Conservation (phyloP, 2,329 filamentous ascomycete species). For the Parastagonospora nodorum region DNA sequence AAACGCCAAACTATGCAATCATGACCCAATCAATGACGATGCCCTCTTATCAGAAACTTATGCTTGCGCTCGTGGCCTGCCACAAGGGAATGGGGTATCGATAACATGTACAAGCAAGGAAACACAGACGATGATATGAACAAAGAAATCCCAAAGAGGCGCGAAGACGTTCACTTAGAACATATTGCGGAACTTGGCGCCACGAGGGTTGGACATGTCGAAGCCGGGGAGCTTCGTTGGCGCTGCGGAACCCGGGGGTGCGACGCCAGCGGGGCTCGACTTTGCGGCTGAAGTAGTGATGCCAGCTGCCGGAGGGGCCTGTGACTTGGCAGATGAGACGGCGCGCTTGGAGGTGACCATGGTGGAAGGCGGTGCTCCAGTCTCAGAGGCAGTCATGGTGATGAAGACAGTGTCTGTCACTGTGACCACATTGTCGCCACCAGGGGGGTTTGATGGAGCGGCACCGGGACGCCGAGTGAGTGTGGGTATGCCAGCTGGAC, state of each 20-base stretch:
- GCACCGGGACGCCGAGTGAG: slow-evolving; percentile 19
- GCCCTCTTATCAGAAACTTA: background rate
- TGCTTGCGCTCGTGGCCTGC: slow-evolving; percentile 5
- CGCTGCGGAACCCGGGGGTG: background rate
- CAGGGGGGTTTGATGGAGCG: slow-evolving; percentile 9
- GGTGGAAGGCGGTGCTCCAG: slow-evolving; percentile 5
- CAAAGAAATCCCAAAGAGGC: background rate
- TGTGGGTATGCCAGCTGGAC: slow-evolving; percentile 16
- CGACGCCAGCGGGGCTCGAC: background rate
- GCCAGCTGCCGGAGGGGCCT: background rate
- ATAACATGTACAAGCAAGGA: background rate
- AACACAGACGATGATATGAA: background rate
- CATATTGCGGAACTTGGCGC: slow-evolving; percentile 33
- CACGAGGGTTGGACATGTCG: slow-evolving; percentile 11
- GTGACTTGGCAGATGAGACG: background rate
- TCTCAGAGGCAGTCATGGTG: slow-evolving; percentile 30
- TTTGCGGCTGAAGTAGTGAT: background rate
- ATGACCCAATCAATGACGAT: background rate
- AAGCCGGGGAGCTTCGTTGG: slow-evolving; percentile 9
- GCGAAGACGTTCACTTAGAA: slow-evolving; percentile 2
- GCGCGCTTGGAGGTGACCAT: slow-evolving; percentile 3
- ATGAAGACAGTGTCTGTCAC: slow-evolving; percentile 33
- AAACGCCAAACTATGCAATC: background rate
- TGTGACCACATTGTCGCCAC: slow-evolving; percentile 17
- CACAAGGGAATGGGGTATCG: background rate